phyloP scores from a whole-genome alignment of 768 basidiomycete genomes.

The Leccinum subgranulosum region DNA sequence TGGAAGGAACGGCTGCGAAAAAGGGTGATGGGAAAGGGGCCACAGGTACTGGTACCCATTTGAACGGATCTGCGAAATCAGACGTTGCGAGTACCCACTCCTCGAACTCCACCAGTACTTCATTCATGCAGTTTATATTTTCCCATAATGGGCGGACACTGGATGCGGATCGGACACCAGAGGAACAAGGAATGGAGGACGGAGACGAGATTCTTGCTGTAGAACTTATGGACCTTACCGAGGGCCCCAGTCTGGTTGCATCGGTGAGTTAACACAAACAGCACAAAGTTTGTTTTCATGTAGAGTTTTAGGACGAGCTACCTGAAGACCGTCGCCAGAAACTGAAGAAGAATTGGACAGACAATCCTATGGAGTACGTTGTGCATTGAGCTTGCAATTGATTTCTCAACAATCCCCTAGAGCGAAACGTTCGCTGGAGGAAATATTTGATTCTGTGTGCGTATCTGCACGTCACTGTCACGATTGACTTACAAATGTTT shows the following conservation, averaged over 20 bases:
- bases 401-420: constrained; percentile 35
- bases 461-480: constrained; percentile 28
- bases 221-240: constrained; percentile 87
- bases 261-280: constrained; percentile 44
- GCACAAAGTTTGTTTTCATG: neutral
- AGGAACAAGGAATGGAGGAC: constrained; percentile 85
- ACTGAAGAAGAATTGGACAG: constrained; percentile 79
- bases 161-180: constrained; percentile 81
- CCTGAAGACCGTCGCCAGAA: constrained; percentile 62
- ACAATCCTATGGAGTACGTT: constrained; percentile 70
- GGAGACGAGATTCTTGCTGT: constrained; percentile 87
- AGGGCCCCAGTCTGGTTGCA: constrained; percentile 57
- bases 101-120: constrained; percentile 36
- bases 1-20: constrained; percentile 61
- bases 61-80: constrained; percentile 50
- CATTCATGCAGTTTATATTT: constrained; percentile 77
- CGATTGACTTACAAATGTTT: constrained; percentile 1
- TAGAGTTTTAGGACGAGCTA: constrained; percentile 53
- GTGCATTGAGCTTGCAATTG: neutral
- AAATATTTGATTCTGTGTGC: constrained; percentile 84
- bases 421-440: constrained; percentile 71
- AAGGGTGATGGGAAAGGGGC: constrained; percentile 38
- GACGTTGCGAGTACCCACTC: constrained; percentile 48
- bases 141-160: constrained; percentile 77
- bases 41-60: constrained; percentile 23